A percentile compares a stretch with the other conserved stretches of the same genome.
Conservation (phyloP, 2,329 filamentous ascomycete genomes). For the Xylariaceae sp. region DNA sequence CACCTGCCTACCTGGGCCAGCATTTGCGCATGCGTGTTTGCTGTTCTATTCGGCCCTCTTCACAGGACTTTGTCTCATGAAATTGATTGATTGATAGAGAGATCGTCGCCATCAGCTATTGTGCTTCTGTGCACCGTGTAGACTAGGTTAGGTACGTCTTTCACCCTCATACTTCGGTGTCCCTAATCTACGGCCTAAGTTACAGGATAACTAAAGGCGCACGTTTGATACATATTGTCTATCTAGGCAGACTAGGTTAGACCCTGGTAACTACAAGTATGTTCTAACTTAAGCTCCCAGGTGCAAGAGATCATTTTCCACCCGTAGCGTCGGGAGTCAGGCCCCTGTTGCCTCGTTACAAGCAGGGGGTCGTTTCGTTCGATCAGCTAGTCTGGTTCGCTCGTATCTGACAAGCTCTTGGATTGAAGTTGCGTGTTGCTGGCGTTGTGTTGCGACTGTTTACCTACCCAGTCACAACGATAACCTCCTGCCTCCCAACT, state of each 20-base stretch:
- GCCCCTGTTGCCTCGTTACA: conserved; percentile 8
- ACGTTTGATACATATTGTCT: too few species aligned
- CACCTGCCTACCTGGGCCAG: conserved; percentile 26
- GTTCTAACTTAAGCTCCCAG: conserved; percentile 4
- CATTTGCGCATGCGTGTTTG: conserved; percentile 8
- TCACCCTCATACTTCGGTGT: too few species aligned
- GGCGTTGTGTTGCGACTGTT: conserved; percentile 9
- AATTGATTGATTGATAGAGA: background rate
- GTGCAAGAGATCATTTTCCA: conserved; percentile 8
- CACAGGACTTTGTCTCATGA: background rate
- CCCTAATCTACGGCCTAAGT: too few species aligned
- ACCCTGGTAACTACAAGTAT: conserved; percentile 1
- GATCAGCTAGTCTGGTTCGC: conserved; percentile 7
- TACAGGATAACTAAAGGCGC: too few species aligned
- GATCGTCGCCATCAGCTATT: too few species aligned
- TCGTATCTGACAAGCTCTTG: conserved; percentile 12
- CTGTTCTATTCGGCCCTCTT: conserved; percentile 13
- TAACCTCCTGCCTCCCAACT: too few species aligned
- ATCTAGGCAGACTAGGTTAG: background rate
- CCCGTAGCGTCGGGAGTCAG: conserved; percentile 10
- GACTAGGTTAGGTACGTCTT: too few species aligned
- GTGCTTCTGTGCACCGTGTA: too few species aligned
- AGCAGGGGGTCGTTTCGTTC: conserved; percentile 11
- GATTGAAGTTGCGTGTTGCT: too few species aligned
- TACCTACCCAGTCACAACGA: too few species aligned